Evolutionary conservation across 306 rosid genomes (phyloP).

Genomic region (Adenanthera pavonina): DNA sequence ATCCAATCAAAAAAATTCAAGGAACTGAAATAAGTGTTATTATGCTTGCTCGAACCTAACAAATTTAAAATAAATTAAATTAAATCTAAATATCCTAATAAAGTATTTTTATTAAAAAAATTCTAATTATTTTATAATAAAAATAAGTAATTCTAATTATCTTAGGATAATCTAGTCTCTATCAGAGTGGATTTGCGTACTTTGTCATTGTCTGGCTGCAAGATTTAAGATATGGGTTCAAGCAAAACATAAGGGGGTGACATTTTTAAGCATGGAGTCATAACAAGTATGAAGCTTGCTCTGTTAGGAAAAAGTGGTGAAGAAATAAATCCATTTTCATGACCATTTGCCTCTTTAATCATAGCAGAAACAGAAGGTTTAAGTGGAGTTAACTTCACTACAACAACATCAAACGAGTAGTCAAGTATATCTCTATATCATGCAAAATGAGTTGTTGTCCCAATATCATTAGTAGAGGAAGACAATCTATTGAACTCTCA

Average conservation of each 20-base stretch:
- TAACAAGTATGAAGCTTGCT: slow-evolving; percentile 57
- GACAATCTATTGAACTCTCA: slow-evolving; percentile 51
- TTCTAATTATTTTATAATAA: too few relatives aligned
- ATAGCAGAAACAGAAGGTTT: slow-evolving; percentile 53
- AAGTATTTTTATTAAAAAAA: too few relatives aligned
- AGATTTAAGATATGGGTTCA: slow-evolving; percentile 71
- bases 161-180: too few relatives aligned
- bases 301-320: slow-evolving; percentile 42
- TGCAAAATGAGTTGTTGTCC: slow-evolving; percentile 36
- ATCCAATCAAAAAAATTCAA: too few relatives aligned
- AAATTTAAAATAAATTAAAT: too few relatives aligned
- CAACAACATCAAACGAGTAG: slow-evolving; percentile 43
- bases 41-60: too few relatives aligned
- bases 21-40: too few relatives aligned
- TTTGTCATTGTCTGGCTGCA: slow-evolving; percentile 44
- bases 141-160: too few relatives aligned
- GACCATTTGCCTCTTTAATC: slow-evolving; percentile 37
- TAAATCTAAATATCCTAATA: too few relatives aligned
- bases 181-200: slow-evolving; percentile 60
- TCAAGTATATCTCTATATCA: slow-evolving; percentile 42
- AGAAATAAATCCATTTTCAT: slow-evolving; percentile 26
- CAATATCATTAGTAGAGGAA: slow-evolving; percentile 36
- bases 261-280: slow-evolving; percentile 81
- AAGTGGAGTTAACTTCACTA: slow-evolving; percentile 45
- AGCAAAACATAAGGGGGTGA: slow-evolving; percentile 92